Evolutionary conservation across 2,329 filamentous ascomycete genomes (phyloP).

Genomic region (Aspergillus phoenicis): DNA sequence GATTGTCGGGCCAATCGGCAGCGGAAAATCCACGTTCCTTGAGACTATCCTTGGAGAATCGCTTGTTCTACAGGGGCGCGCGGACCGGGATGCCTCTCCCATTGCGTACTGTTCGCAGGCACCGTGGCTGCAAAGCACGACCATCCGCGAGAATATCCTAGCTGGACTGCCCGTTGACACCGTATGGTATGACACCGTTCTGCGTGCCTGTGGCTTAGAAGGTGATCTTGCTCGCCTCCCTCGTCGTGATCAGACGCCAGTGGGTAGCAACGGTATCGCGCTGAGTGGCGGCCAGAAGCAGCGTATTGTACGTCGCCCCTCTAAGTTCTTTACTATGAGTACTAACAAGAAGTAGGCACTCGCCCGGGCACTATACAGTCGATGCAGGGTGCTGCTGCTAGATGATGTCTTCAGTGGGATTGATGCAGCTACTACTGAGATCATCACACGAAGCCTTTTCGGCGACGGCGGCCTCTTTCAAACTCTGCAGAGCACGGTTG

Average conservation of each 20-base stretch:
- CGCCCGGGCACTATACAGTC: slow-evolving; percentile 49
- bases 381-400: slow-evolving; percentile 45
- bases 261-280: slow-evolving; percentile 47
- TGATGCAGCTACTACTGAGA: slow-evolving; percentile 39
- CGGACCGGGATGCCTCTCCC: background rate
- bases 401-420: slow-evolving; percentile 52
- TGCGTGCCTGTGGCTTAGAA: slow-evolving; percentile 31
- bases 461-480: background rate
- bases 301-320: slow-evolving; percentile 34
- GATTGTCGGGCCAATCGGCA: slow-evolving; percentile 48
- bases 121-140: slow-evolving; percentile 26
- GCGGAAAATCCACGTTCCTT: slow-evolving; percentile 50
- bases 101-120: slow-evolving; percentile 28
- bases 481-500: background rate
- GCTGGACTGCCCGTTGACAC: slow-evolving; percentile 27
- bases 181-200: slow-evolving; percentile 33
- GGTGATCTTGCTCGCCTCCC: slow-evolving; percentile 34
- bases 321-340: too few species aligned
- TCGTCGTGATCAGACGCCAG: slow-evolving; percentile 36
- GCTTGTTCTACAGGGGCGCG: slow-evolving; percentile 4
- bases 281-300: slow-evolving; percentile 53
- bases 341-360: slow-evolving; percentile 29
- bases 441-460: slow-evolving; percentile 40
- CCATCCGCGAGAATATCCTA: slow-evolving; percentile 29
- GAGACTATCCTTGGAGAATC: slow-evolving; percentile 37